Percentiles rank a stretch among this genome's conserved stretches.
Conservation (phyloP, 2,329 filamentous ascomycete genomes). For the Didymella glomerata region DNA sequence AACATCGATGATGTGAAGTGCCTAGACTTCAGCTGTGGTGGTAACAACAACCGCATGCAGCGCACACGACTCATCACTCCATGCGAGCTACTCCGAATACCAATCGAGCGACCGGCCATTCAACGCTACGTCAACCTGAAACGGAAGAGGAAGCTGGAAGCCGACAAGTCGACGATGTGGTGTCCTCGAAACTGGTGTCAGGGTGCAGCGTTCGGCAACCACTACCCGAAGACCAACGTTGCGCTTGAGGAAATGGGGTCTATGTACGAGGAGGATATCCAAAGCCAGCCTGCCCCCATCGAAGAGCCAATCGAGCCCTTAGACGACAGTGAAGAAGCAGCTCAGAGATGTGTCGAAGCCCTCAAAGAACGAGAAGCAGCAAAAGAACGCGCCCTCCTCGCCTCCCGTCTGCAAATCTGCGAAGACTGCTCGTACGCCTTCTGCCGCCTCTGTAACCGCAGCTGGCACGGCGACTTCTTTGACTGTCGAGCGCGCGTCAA, state of each 20-base stretch:
- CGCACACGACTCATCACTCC: not conserved
- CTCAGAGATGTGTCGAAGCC: not conserved
- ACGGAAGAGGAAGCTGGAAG: conserved; percentile 7
- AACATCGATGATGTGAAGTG: conserved; percentile 6
- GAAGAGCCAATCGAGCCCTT: not conserved
- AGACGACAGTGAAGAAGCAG: not conserved
- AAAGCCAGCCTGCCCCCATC: not conserved
- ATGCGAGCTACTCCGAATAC: conserved; percentile 2
- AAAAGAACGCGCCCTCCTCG: not conserved
- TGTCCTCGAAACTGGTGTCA: conserved; percentile 13
- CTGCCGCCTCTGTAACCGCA: conserved; percentile 3
- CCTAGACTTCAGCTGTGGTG: not conserved
- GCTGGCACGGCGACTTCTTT: conserved; percentile 13
- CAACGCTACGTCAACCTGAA: conserved; percentile 14
- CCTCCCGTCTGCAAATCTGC: conserved; percentile 1
- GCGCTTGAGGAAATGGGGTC: not conserved
- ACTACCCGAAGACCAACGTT: not conserved
- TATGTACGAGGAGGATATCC: not conserved
- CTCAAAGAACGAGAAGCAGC: not conserved
- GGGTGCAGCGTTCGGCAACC: not conserved
- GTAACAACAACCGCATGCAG: not conserved
- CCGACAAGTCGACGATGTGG: not conserved
- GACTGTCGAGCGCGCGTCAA: conserved; percentile 2
- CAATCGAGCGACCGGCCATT: conserved; percentile 3
- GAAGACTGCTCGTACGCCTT: conserved; percentile 15